Conservation (phyloP, 306 rosid species). For the Amphicarpaea edgeworthii region DNA sequence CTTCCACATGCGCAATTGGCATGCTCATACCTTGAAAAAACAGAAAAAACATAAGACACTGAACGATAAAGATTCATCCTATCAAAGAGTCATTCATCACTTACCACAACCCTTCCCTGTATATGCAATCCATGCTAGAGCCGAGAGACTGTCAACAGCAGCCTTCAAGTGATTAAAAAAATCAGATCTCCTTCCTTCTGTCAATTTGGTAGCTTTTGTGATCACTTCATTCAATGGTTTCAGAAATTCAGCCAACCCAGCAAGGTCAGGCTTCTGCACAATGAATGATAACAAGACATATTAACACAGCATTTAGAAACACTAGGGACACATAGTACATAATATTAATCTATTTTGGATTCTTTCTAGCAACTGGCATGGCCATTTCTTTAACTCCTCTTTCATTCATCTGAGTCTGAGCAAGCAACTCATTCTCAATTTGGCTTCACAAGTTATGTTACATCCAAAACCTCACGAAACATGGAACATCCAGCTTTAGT, state of each 20-base stretch:
- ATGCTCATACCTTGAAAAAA: conserved; percentile 87
- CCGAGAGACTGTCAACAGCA: conserved; percentile 94
- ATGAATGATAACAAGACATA: conserved; percentile 25
- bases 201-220: conserved; percentile 63
- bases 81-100: conserved; percentile 39
- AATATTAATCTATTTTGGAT: not conserved
- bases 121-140: conserved; percentile 93
- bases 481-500: not conserved
- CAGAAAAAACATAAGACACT: conserved; percentile 40
- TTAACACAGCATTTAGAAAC: conserved; percentile 36
- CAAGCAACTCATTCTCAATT: not conserved
- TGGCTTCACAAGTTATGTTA: conserved; percentile 12
- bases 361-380: not conserved
- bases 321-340: not conserved
- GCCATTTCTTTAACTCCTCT: not conserved
- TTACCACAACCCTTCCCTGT: conserved; percentile 90
- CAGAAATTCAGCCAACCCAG: conserved; percentile 83
- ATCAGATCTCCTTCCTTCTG: conserved; percentile 90
- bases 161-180: conserved; percentile 89
- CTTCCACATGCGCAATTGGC: conserved; percentile 99
- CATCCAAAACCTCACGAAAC: not conserved
- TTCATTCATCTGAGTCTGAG: not conserved
- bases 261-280: conserved; percentile 83
- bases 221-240: conserved; percentile 85
- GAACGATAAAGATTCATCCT: conserved; percentile 32